A percentile compares a stretch with the other conserved stretches of the same genome.
These are phyloP conservation scores for Trypanosoma cruzi DNA, from an alignment of 208 protist genomes.

Conservation along the genomic window DNA sequence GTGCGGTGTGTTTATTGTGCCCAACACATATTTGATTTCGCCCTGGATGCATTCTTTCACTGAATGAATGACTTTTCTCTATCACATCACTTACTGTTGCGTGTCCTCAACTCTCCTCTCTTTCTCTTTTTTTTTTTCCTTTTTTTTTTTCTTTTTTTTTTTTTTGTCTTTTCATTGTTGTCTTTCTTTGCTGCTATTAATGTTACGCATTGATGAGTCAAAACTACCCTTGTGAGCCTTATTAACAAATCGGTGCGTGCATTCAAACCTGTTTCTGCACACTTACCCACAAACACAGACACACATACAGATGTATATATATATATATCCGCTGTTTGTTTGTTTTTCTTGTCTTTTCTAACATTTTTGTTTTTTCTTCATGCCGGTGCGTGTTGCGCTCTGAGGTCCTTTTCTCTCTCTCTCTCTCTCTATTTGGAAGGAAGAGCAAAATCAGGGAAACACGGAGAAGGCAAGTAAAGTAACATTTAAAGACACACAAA, in stretches of 20 bases:
- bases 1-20: neutral
- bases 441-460: conserved; percentile 1
- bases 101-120: too few relatives aligned
- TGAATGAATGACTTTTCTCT: neutral
- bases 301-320: too few relatives aligned
- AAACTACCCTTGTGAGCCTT: neutral
- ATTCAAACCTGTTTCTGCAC: too few relatives aligned
- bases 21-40: neutral
- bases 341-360: too few relatives aligned
- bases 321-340: too few relatives aligned
- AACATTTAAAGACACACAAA: neutral
- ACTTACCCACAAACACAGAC: too few relatives aligned
- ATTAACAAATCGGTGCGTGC: neutral
- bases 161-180: conserved; percentile 29
- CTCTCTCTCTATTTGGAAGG: neutral
- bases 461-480: conserved; percentile 4
- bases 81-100: neutral
- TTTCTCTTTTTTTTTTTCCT: neutral
- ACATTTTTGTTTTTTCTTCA: too few relatives aligned
- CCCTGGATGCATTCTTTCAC: neutral
- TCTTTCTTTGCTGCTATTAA: neutral
- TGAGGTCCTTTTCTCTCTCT: neutral
- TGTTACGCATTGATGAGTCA: neutral
- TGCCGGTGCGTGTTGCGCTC: too few relatives aligned
- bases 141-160: conserved; percentile 20